A percentile compares a stretch with the other conserved stretches of the same genome.
These are phyloP conservation scores for Taphrina populina DNA, from an alignment of 1,139 yeast genomes.

Conservation along the genomic window DNA sequence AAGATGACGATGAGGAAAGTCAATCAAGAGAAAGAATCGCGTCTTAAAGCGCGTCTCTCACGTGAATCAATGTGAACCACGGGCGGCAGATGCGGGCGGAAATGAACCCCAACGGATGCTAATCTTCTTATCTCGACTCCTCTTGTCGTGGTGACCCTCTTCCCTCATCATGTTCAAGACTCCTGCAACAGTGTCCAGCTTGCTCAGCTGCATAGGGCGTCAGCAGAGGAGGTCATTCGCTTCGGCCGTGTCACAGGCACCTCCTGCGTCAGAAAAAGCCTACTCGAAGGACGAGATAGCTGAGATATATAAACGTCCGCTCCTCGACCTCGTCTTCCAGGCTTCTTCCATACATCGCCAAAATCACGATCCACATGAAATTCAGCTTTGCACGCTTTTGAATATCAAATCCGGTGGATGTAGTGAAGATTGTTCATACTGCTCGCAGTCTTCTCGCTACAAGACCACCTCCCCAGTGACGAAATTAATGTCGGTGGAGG, in stretches of 20 bases:
- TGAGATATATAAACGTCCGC: constrained; percentile 63
- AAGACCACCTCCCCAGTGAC: constrained; percentile 70
- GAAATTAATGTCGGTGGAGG: constrained; percentile 59
- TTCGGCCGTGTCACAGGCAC: not conserved
- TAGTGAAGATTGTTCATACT: constrained; percentile 76
- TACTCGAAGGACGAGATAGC: constrained; percentile 65
- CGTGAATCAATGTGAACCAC: too few relatives aligned
- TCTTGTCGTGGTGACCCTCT: too few relatives aligned
- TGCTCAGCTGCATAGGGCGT: too few relatives aligned
- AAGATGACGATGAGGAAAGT: too few relatives aligned
- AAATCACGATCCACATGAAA: constrained; percentile 66
- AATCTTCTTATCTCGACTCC: too few relatives aligned
- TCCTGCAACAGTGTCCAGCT: too few relatives aligned
- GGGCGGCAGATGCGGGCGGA: too few relatives aligned
- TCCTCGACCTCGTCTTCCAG: constrained; percentile 57
- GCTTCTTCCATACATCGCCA: constrained; percentile 63
- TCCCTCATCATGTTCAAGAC: too few relatives aligned
- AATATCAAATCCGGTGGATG: constrained; percentile 80
- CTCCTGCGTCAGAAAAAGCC: not conserved
- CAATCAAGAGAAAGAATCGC: too few relatives aligned
- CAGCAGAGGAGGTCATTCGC: constrained; percentile 8
- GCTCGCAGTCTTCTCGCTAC: constrained; percentile 71
- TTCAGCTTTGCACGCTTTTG: constrained; percentile 72
- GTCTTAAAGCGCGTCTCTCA: too few relatives aligned
- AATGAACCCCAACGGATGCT: too few relatives aligned